A percentile compares a stretch with the other conserved stretches of the same genome.
Evolutionary conservation across 352 stramenopile genomes (phyloP).

Genomic region (Phytopythium kandeliae): DNA sequence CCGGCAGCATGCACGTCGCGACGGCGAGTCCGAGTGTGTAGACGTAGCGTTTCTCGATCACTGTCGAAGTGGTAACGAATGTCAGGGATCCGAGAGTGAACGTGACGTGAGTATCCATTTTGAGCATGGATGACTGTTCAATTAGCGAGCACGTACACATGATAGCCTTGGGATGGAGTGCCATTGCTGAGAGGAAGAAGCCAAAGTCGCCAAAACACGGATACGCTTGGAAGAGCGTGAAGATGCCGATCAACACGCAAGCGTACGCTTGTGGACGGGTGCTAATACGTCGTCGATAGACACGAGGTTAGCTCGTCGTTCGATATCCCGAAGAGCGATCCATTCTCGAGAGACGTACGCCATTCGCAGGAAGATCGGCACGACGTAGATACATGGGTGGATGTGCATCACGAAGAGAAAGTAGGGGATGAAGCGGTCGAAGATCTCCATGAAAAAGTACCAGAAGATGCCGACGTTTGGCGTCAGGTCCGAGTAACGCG

Average conservation of each 20-base stretch:
- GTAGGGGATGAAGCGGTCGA: constrained; percentile 82
- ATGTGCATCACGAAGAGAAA: constrained; percentile 80
- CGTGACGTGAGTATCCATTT: background rate
- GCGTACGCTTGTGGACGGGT: constrained; percentile 67
- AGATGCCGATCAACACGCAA: constrained; percentile 60
- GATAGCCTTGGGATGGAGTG: constrained; percentile 74
- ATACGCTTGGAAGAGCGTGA: constrained; percentile 77
- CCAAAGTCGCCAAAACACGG: constrained; percentile 74
- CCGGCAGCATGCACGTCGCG: constrained; percentile 66
- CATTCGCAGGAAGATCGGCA: constrained; percentile 72
- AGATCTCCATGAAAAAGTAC: constrained; percentile 89
- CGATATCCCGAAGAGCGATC: background rate
- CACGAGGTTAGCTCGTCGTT: background rate
- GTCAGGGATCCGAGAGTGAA: no score
- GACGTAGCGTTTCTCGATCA: constrained; percentile 72
- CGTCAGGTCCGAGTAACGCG: constrained; percentile 75
- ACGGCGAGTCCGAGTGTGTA: constrained; percentile 63
- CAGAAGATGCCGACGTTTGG: constrained; percentile 84
- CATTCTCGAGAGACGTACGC: constrained; percentile 31
- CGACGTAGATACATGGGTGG: constrained; percentile 75
- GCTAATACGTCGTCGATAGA: constrained; percentile 17
- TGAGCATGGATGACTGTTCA: constrained; percentile 1
- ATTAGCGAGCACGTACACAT: constrained; percentile 33
- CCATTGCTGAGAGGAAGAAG: constrained; percentile 61
- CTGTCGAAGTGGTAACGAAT: constrained; percentile 18